Evolutionary conservation across 2,329 filamentous ascomycete species (phyloP), one percentile per base, ranked within the genome.

Genomic region (Colletotrichum incanum): DNA sequence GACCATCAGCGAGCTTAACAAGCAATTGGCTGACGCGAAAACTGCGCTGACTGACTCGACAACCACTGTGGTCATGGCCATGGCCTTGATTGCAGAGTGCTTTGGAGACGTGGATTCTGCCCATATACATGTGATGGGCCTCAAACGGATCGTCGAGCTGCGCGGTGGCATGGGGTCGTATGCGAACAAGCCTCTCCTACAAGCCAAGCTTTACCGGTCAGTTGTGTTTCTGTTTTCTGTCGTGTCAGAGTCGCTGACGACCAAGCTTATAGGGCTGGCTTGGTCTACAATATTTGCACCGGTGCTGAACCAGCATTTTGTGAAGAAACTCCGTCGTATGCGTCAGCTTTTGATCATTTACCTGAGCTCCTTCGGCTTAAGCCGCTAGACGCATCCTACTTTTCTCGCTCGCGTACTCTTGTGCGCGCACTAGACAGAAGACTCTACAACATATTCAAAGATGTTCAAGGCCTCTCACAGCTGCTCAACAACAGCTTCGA

Each of bases 1-100:
- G 34, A 55, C 52, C 7, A n/a, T 55, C 18, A 34, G 31, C 52
- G 52, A 55, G 34, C 52, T 55, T n/a, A 55, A 55, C 34, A 55
- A 55, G 34, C 28, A 55, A 34, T 34, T 55, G 18, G 20, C 28
- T 14, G 28, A 55, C 11, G 18, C 52, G 28, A 20, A 55, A 34
- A 55, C 52, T 37, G 52, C 52, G 11, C 20, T 55, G 52, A 23
- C 28, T 23, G 52, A 55, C 28, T 55, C 52, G 28, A 55, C 52
- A 34, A 55, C 52, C 16, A 55, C 52, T 34, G 52, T 55, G 18
- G 52, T 55, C 52, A 55, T 55, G 52, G 28, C 34, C 18, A 37
- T 55, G 20, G 28, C 34, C 31, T 14, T 55, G 28, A n/a, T 55
- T 9, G 34, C 52, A 34, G 52, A 37, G 20, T 55, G 52, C 31